Base-by-base conservation (phyloP, 1,139 yeast species). In the Saccharomycopsis hybrid region DNA sequence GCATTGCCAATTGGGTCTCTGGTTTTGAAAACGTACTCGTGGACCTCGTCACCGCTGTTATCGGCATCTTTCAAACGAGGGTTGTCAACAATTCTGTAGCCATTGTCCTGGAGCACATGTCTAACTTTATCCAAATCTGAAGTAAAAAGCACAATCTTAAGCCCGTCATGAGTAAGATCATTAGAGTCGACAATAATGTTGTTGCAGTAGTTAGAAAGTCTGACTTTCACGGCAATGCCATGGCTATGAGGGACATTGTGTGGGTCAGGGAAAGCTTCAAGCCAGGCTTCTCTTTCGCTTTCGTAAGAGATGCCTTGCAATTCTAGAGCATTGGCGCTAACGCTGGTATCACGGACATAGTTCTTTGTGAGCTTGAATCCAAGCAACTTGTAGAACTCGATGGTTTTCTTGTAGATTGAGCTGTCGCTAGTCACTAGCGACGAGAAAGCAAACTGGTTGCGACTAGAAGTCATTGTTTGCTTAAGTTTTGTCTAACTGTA, bases 281-380 rank as follows among this genome's bases (percentile, higher is more conserved):
- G 62, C 92, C 94, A 85, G 43, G 78, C 66, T 64, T 85, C 94
- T 56, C 72, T 74, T 48, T 80, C 60, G 0, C 89, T 82, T 56
- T 82, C 86, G 53, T 71, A 72, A 24, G 87, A 76, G 42, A 84
- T 70, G 3, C 90, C 90, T 9, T 53, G 62, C 41, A 55, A 59
- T 44, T 56, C 65, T 39, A 47, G 56, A 38, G 67, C 70, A 57
- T 53, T 65, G 55, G 56, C 58, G 55, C 62, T 62, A 51, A 68
- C 73, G 56, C 61, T 67, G 61, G 70, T 70, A 61, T 73, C 74
- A 62, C 76, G 81, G 54, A 76, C 68, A 64, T 70, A 80, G 56
- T 69, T 74, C 58, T 79, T 79, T 49, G 80, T 73, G 40, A 79
- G 68, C 40, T 75, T 67, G 61, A 83, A 83, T 29, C 88, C 88